Evolutionary conservation across 768 basidiomycete genomes (phyloP).

Genomic region (Vararia minispora): DNA sequence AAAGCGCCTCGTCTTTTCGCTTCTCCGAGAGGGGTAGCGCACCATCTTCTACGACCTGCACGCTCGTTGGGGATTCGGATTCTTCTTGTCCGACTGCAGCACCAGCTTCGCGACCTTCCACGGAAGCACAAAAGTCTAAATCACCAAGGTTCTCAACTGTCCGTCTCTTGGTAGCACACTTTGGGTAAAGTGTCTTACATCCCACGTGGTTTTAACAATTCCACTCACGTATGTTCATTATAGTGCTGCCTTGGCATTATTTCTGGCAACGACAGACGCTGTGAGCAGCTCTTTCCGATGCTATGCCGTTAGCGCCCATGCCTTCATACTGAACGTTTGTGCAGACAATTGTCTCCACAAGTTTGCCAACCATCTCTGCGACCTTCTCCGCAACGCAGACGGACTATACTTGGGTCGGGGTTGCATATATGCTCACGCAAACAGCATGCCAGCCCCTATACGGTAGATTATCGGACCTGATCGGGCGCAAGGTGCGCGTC

Average conservation of each 20-base stretch:
- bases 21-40: too few species aligned
- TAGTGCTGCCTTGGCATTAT: slow-evolving; percentile 71
- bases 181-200: slow-evolving; percentile 8
- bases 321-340: slow-evolving; percentile 1
- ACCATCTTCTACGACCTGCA: too few species aligned
- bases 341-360: slow-evolving; percentile 70
- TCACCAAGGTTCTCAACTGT: too few species aligned
- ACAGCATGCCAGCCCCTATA: slow-evolving; percentile 80
- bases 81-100: too few species aligned
- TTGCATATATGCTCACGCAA: slow-evolving; percentile 78
- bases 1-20: too few species aligned
- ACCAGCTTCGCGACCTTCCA: too few species aligned
- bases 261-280: slow-evolving; percentile 80
- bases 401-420: slow-evolving; percentile 81
- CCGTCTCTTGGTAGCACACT: slow-evolving; percentile 10
- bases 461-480: slow-evolving; percentile 67
- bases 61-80: too few species aligned
- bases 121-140: too few species aligned
- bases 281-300: slow-evolving; percentile 30
- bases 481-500: slow-evolving; percentile 60
- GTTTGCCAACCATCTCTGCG: slow-evolving; percentile 68
- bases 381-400: slow-evolving; percentile 55
- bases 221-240: slow-evolving; percentile 2
- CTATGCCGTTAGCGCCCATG: slow-evolving; percentile 6
- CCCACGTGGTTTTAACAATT: background rate